Conservation (phyloP, 441 rosid species). For the Dalechampia spathulata region DNA sequence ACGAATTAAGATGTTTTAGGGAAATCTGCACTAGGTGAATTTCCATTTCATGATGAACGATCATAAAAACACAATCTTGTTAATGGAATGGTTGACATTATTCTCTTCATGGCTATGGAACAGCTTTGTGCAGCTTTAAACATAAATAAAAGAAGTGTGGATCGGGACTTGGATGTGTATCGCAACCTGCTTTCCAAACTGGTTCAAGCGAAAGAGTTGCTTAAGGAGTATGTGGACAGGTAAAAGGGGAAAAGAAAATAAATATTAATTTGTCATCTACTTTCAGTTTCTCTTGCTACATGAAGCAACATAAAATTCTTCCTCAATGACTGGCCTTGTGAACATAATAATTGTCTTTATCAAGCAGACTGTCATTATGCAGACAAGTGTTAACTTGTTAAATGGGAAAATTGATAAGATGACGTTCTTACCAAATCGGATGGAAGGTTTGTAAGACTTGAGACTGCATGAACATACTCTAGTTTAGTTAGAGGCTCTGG, state of each 20-base stretch:
- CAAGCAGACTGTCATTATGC: background rate
- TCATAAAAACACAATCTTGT: background rate
- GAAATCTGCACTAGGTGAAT: too few relatives aligned
- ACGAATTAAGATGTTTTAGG: too few relatives aligned
- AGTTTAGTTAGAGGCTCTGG: too few relatives aligned
- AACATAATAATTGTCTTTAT: background rate
- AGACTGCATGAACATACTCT: too few relatives aligned
- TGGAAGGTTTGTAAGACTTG: background rate
- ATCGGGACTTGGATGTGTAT: slow-evolving; percentile 94
- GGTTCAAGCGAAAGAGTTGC: slow-evolving; percentile 95
- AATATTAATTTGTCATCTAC: too few relatives aligned
- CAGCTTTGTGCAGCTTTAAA: slow-evolving; percentile 94
- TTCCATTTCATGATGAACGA: too few relatives aligned
- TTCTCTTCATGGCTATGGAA: slow-evolving; percentile 18
- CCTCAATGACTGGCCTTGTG: background rate
- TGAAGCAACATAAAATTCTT: too few relatives aligned
- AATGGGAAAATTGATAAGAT: background rate
- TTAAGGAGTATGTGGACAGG: slow-evolving; percentile 92
- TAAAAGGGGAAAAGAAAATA: slow-evolving; percentile 19
- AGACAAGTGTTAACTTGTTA: background rate
- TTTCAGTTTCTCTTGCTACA: background rate
- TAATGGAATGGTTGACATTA: slow-evolving; percentile 11
- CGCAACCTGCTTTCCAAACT: slow-evolving; percentile 88
- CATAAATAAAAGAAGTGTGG: slow-evolving; percentile 79
- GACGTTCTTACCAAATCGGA: background rate